Conservation (phyloP, 495 filamentous ascomycete species). For the Evernia prunastri region DNA sequence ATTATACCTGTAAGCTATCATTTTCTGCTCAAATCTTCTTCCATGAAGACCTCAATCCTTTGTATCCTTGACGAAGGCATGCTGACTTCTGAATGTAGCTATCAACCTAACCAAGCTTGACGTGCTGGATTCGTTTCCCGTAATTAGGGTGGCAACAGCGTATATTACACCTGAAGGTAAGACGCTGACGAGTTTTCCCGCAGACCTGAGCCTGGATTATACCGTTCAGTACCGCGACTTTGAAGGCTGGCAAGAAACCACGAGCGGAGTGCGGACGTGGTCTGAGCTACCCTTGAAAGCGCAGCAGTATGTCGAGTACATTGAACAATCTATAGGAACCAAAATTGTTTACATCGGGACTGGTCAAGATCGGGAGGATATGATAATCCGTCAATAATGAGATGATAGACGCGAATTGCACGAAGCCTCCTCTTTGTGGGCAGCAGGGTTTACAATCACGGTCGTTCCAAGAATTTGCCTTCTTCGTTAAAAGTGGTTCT, state of each 20-base stretch:
- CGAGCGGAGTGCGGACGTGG: slow-evolving; percentile 53
- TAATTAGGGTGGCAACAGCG: slow-evolving; percentile 69
- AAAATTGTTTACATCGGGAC: slow-evolving; percentile 71
- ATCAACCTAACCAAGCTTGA: slow-evolving; percentile 55
- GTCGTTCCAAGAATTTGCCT: no score
- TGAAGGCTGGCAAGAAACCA: slow-evolving; percentile 69
- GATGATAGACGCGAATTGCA: no score
- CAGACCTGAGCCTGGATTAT: slow-evolving; percentile 52
- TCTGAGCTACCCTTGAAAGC: slow-evolving; percentile 70
- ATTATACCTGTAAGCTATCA: slow-evolving; percentile 49
- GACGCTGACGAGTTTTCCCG: slow-evolving; percentile 55
- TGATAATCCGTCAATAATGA: slow-evolving; percentile 40
- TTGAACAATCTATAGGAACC: slow-evolving; percentile 68
- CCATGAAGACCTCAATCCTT: neutral
- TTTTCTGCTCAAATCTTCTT: neutral
- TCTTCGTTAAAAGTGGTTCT: no score
- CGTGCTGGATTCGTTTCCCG: slow-evolving; percentile 73
- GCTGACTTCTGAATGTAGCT: slow-evolving; percentile 3
- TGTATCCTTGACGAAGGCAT: neutral
- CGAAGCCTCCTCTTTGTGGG: no score
- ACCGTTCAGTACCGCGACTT: slow-evolving; percentile 66
- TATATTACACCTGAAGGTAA: slow-evolving; percentile 52
- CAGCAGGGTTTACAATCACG: no score
- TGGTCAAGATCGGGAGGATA: slow-evolving; percentile 63
- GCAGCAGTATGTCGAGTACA: slow-evolving; percentile 66